These are phyloP conservation scores for Nepenthes gracilis DNA, from an alignment of 148 eudicot species.

Conservation along the genomic window DNA sequence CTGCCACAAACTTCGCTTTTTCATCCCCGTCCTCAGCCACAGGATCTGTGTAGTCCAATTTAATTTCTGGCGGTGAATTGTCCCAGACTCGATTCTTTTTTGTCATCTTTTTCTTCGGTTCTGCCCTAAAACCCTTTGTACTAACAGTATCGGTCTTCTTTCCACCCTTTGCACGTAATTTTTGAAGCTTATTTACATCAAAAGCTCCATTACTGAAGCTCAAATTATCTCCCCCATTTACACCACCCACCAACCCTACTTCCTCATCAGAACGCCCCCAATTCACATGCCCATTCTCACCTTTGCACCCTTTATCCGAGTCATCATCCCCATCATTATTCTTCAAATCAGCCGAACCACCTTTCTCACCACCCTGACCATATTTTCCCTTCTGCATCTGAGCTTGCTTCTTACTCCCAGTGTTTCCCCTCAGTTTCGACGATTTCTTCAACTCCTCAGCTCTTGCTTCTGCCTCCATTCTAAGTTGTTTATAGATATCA, in stretches of 20 bases:
- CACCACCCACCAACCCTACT: conserved; percentile 18
- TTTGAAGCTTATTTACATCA: conserved; percentile 86
- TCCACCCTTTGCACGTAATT: conserved; percentile 58
- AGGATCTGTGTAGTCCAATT: conserved; percentile 84
- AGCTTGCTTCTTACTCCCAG: conserved; percentile 49
- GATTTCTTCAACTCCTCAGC: conserved; percentile 80
- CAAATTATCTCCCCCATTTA: conserved; percentile 54
- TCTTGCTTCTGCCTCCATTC: conserved; percentile 86
- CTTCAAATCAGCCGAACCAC: conserved; percentile 36
- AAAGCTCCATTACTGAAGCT: conserved; percentile 58
- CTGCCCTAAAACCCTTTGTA: conserved; percentile 55
- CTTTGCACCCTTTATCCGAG: conserved; percentile 6
- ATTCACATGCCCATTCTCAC: conserved; percentile 46
- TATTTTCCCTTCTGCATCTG: conserved; percentile 38
- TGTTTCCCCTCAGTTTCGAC: conserved; percentile 49
- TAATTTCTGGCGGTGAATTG: conserved; percentile 50
- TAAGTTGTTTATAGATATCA: conserved; percentile 74
- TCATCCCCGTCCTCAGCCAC: conserved; percentile 51
- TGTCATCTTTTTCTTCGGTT: conserved; percentile 60
- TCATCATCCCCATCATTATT: conserved; percentile 48
- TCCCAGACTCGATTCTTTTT: conserved; percentile 96
- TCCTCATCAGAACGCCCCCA: conserved; percentile 23
- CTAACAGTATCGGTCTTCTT: conserved; percentile 59
- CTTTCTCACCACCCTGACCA: conserved; percentile 58
- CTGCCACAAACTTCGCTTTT: conserved; percentile 30